Evolutionary conservation across 2,329 filamentous ascomycete species (phyloP), one percentile per base, ranked within the genome.

Genomic region (Metarhizium humberi): DNA sequence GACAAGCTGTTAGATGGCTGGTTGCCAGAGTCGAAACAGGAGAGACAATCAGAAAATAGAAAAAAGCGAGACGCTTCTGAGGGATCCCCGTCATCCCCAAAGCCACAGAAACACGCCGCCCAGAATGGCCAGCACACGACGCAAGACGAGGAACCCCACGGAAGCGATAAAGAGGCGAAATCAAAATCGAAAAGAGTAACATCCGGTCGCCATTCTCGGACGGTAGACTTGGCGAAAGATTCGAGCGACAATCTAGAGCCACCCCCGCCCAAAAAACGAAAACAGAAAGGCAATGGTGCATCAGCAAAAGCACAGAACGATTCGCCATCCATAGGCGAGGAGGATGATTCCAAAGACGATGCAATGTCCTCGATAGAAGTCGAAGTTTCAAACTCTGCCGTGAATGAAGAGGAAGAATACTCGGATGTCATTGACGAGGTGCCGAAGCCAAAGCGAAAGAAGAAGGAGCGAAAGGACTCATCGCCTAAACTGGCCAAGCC

Each of bases 391-490:
- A 61, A 62, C 18, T 56, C 60, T n/a, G 57, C 51, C 6, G 52
- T 65, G 4, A 60, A 64, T 53, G 65, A 71, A 30, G 71, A 73
- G 53, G 72, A 73, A n/a, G 72, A 73, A 34, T 71, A 72, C 48
- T 70, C 69, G 0, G 69, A 72, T 4, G 78, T 96, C n/a, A 74
- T 94, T 45, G 92, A 96, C 65, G 88, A 92, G 59, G 77, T 76
- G 3, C 81, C 70, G 52, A 75, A 78, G 30, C 80, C 82, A 10
- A 82, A 84, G 51, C 77, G 77, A 32, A 82, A 78, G 65, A 85
- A 81, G 61, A 73, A 74, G 57, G 69, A 74, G 25, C 60, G 63
- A 54, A 71, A 69, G 25, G 62, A 65, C n/a, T 52, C 60, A n/a
- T 5, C 61, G 13, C 61, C 57, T 18, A 71, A 70, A 50, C 52